Evolutionary conservation across 345 rosid genomes (phyloP), one percentile per base, ranked within the genome.

Genomic region (Clarkia xantiana): DNA sequence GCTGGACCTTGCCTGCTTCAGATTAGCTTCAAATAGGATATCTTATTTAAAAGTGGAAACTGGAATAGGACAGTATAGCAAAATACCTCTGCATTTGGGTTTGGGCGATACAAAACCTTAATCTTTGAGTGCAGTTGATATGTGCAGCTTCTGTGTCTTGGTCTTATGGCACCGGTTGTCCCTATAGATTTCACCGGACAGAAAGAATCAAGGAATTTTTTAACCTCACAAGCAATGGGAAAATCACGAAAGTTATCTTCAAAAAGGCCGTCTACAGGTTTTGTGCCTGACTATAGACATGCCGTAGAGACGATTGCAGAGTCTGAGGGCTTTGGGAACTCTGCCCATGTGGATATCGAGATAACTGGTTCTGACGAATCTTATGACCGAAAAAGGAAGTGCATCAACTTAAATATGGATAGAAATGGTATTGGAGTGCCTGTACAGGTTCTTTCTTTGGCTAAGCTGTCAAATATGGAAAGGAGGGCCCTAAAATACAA

Each of bases 261-360:
- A 11, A 78, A 82, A 71, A 85, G 82, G 55, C 76, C 50, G 45
- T 65, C 81, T 41, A 68, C 86, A 40, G 82, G 82, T 46, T 80
- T 73, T 64, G 71, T 72, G 56, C 81, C 81, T 0, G 84, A 75
- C 52, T 77, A 69, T 51, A 50, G 77, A 42, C 81, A 75, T 62
- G 73, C 59, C 14, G 79, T 73, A 47, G 86, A 77, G 63, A 77
- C 82, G 16, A 74, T 71, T 67, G 75, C 65, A 51, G 88, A 82
- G 59, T 77, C 86, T 0, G 91, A 81, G 65, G 94, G 79, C 10
- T 69, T 68, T 62, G 90, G 90, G 44, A 73, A 76, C 68, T 78
- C 77, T 1, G 83, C 81, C 13, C 71, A 77, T 41, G 57, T 72
- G 51, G 75, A 75, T 39, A 54, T 49, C 14, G 82, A 73, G 67